Evolutionary conservation across 345 rosid species (phyloP).

Genomic region (Pugionium cornutum): DNA sequence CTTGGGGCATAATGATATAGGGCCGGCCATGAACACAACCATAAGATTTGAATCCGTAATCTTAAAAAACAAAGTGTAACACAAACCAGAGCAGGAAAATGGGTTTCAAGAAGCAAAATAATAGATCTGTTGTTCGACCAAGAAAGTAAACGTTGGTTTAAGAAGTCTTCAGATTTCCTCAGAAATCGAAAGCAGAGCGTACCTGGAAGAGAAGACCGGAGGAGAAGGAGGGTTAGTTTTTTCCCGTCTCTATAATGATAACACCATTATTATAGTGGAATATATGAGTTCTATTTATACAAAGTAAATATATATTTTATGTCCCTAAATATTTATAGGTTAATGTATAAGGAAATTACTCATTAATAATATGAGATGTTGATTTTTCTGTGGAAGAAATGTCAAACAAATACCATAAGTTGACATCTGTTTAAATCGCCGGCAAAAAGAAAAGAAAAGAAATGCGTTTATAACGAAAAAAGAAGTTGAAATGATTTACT

Average conservation of each 20-base stretch:
- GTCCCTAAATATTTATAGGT: too few species aligned
- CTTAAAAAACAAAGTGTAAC: constrained; percentile 7
- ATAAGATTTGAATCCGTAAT: not conserved
- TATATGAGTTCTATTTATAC: constrained; percentile 26
- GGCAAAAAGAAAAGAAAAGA: not conserved
- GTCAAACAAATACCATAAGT: constrained; percentile 22
- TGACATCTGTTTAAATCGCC: not conserved
- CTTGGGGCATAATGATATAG: too few species aligned
- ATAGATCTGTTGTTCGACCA: constrained; percentile 28
- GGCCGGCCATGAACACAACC: too few species aligned
- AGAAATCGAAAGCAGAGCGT: too few species aligned
- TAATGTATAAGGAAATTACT: not conserved
- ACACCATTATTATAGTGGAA: constrained; percentile 16
- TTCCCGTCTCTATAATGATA: not conserved
- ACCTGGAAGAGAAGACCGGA: constrained; percentile 26
- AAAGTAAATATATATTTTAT: not conserved
- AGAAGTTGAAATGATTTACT: not conserved
- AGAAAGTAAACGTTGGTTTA: too few species aligned
- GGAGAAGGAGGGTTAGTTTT: constrained; percentile 6
- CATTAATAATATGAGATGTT: not conserved
- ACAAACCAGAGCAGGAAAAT: constrained; percentile 10
- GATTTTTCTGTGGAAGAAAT: constrained; percentile 15
- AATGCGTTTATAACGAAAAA: too few species aligned
- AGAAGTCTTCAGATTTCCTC: too few species aligned
- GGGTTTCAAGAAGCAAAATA: not conserved